phyloP scores from a whole-genome alignment of 371 early-diverging fungal genomes.

The Rhizopus arrhizus region DNA sequence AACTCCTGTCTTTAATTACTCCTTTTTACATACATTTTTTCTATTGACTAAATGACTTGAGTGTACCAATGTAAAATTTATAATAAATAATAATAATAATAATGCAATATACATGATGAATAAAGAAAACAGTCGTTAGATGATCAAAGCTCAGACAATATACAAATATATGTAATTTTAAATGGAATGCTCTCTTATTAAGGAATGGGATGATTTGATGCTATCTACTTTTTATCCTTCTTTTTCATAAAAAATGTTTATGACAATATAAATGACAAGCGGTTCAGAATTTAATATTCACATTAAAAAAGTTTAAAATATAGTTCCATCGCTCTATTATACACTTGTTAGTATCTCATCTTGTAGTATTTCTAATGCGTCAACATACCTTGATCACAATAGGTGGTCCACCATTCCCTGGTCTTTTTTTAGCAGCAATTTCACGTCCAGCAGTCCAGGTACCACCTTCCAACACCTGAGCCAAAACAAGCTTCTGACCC shows the following conservation, averaged over 20 bases:
- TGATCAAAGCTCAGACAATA: background rate
- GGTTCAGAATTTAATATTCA: background rate
- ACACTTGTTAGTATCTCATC: background rate
- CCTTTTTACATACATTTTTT: background rate
- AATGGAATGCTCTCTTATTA: background rate
- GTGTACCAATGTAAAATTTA: background rate
- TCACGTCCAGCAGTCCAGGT: slow-evolving; percentile 91
- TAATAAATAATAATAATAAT: background rate
- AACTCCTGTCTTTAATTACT: background rate
- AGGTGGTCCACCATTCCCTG: slow-evolving; percentile 83
- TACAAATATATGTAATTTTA: too few relatives aligned
- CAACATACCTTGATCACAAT: slow-evolving; percentile 68
- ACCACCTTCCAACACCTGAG: slow-evolving; percentile 91
- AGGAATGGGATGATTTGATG: background rate
- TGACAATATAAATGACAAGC: background rate
- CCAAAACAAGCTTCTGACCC: slow-evolving; percentile 65
- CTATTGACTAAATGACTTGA: background rate
- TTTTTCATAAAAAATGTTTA: background rate
- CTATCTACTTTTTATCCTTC: background rate
- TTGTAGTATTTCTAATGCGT: background rate
- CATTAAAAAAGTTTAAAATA: slow-evolving; percentile 31
- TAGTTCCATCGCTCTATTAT: slow-evolving; percentile 53
- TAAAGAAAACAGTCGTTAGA: background rate
- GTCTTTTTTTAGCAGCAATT: slow-evolving; percentile 76
- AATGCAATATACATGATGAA: background rate